Evolutionary conservation across 163 green algal genomes (phyloP), one percentile per base, ranked within the genome.

Genomic region (Chlamydomonas reinhardtii): DNA sequence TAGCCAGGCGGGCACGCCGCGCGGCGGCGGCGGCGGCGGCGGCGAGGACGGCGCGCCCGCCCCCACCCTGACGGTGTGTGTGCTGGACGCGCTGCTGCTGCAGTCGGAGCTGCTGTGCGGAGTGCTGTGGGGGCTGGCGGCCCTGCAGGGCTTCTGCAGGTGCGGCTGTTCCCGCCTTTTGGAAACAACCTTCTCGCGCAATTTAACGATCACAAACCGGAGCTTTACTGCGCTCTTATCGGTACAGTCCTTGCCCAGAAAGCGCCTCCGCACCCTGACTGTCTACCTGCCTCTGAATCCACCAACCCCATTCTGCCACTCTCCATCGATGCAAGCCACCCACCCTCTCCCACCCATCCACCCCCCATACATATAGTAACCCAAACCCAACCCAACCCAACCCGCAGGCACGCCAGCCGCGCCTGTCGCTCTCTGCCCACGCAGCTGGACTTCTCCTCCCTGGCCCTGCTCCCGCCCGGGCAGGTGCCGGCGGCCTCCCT

Each of bases 101-200:
- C 31, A 34, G 70, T 43, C 70, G 39, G 59, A 80, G 71, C 61
- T 74, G 54, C 71, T 87, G n/a, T 54, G 34, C 22, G 71, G n/a
- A 11, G n/a, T 74, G 52, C 17, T 87, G 70, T 14, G 54, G 25
- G 11, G 35, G 5, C 81, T 87, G 81, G 56, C 56, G 35, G 37
- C 52, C 11, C 56, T 87, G 35, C 56, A 81, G 56, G 16, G 0
- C 20, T 68, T 73, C 34, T n/a, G 48, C 31, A 85, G 61, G 79
- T 85, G 70, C 6, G 68, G 52, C n/a, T n/a, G n/a, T n/a, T n/a
- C n/a, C n/a, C n/a, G n/a, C n/a, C n/a, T n/a, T n/a, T n/a, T n/a
- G n/a, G n/a, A n/a, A n/a, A n/a, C n/a, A n/a, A n/a, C n/a, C n/a
- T n/a, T n/a, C n/a, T n/a, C n/a, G n/a, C n/a, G n/a, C n/a, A n/a